Conservation (phyloP, 2,329 filamentous ascomycete species). For the Colletotrichum musae region DNA sequence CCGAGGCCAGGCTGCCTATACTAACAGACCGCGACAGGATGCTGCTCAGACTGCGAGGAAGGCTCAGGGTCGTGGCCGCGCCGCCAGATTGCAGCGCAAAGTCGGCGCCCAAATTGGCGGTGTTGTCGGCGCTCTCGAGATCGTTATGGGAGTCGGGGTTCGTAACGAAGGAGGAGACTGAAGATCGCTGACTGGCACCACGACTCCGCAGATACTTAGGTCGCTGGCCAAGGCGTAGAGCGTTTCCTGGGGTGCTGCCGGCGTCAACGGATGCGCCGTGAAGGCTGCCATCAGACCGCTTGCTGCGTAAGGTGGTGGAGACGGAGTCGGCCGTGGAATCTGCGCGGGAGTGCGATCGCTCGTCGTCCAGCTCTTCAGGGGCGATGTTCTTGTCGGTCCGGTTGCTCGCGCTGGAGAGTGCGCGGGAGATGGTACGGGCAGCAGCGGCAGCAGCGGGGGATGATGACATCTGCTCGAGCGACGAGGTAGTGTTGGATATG, state of each 20-base stretch:
- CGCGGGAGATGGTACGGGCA: slow-evolving; percentile 67
- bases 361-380: slow-evolving; percentile 46
- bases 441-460: slow-evolving; percentile 70
- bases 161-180: slow-evolving; percentile 71
- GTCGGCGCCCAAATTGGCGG: slow-evolving; percentile 77
- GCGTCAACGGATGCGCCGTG: slow-evolving; percentile 56
- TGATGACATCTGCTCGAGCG: slow-evolving; percentile 68
- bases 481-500: slow-evolving; percentile 61
- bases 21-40: slow-evolving; percentile 83
- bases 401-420: slow-evolving; percentile 61
- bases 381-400: slow-evolving; percentile 41
- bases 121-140: slow-evolving; percentile 77
- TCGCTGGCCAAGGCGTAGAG: slow-evolving; percentile 61
- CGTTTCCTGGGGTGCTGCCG: slow-evolving; percentile 62
- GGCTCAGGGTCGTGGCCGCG: slow-evolving; percentile 71
- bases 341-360: slow-evolving; percentile 50
- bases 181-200: slow-evolving; percentile 71
- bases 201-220: slow-evolving; percentile 73
- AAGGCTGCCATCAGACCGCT: slow-evolving; percentile 51
- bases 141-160: slow-evolving; percentile 71
- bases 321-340: slow-evolving; percentile 44
- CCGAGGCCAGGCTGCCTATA: slow-evolving; percentile 90
- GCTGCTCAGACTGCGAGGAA: slow-evolving; percentile 66
- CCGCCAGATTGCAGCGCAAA: slow-evolving; percentile 88
- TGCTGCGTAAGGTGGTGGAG: slow-evolving; percentile 48